Base-by-base conservation (phyloP, 352 stramenopile genomes). In the Phytopythium vexans region DNA sequence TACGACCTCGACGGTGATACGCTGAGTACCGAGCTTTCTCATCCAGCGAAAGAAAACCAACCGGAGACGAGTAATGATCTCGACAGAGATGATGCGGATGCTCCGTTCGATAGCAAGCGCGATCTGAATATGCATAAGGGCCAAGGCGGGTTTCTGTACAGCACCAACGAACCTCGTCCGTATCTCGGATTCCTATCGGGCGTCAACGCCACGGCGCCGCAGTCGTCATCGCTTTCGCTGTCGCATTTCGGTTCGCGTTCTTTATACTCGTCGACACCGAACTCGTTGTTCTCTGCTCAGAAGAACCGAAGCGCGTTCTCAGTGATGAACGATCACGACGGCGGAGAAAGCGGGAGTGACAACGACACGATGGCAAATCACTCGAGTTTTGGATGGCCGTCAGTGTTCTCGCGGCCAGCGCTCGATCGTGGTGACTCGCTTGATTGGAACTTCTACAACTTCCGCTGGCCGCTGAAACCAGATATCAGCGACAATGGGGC, bases 371-470 rank as follows among this genome's bases (percentile, higher is more conserved):
- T 52, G 35, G 60, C 69, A 8, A 71, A 84, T 2, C 49, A 64
- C 16, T 72, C 73, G n/a, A 83, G 68, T 38, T 86, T 84, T 37
- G 79, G 89, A 37, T 91, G 81, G 81, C 83, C 80, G 3, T 86
- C 83, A 7, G 61, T 91, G 10, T 89, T 93, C 45, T 87, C 77
- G 12, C 77, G 88, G 53, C 79, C 77, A 8, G 83, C 82, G 31
- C 64, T 67, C 11, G 58, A 74, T 6, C 80, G 78, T 36, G 78
- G 66, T 1, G 68, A 70, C 43, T 84, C 72, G 7, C 65, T 91
- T 21, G 82, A 93, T 44, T 93, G 82, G 82, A 77, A 93, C 68
- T 93, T 91, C 41, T 66, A 87, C 44, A 66, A 81, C 38, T 90
- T 42, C 36, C 46, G 46, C 14, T 52, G 46, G 46, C 46, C 35